These are phyloP conservation scores for Plenodomus tracheiphilus DNA, from an alignment of 2,329 filamentous ascomycete species.

Conservation along the genomic window DNA sequence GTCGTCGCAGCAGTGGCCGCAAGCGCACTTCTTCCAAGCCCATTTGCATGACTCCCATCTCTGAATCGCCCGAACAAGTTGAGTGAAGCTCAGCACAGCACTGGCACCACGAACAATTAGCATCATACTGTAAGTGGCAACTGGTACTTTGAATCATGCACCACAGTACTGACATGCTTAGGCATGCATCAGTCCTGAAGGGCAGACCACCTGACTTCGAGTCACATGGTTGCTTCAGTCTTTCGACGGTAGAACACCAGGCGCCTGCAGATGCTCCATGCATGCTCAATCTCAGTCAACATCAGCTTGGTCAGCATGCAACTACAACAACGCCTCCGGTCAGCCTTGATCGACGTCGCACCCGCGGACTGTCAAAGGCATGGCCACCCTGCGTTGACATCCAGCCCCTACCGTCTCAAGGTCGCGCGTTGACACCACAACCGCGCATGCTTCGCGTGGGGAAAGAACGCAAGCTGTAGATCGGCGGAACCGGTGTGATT, in stretches of 20 bases:
- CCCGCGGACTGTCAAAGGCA: too few species aligned
- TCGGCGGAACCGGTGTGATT: slow-evolving; percentile 21
- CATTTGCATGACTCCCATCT: slow-evolving; percentile 49
- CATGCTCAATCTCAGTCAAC: slow-evolving; percentile 2
- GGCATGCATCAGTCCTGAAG: slow-evolving; percentile 6
- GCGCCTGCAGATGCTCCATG: too few species aligned
- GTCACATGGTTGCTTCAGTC: too few species aligned
- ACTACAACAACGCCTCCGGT: not conserved
- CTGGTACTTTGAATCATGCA: not conserved
- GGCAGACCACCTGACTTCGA: slow-evolving; percentile 17
- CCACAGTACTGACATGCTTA: slow-evolving; percentile 5
- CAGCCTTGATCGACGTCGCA: not conserved
- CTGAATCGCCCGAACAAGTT: slow-evolving; percentile 44
- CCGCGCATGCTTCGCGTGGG: not conserved
- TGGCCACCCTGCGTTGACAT: not conserved
- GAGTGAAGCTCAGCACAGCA: slow-evolving; percentile 33
- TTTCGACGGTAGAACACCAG: too few species aligned
- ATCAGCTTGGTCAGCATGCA: slow-evolving; percentile 1
- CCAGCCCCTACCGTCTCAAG: not conserved
- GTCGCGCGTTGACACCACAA: too few species aligned
- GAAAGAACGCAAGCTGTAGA: not conserved
- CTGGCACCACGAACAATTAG: slow-evolving; percentile 1
- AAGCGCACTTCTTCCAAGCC: slow-evolving; percentile 48
- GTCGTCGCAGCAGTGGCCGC: slow-evolving; percentile 45
- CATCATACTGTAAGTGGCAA: not conserved